phyloP scores from a whole-genome alignment of 1,284 basidiomycete species.

The Pterula multifida region DNA sequence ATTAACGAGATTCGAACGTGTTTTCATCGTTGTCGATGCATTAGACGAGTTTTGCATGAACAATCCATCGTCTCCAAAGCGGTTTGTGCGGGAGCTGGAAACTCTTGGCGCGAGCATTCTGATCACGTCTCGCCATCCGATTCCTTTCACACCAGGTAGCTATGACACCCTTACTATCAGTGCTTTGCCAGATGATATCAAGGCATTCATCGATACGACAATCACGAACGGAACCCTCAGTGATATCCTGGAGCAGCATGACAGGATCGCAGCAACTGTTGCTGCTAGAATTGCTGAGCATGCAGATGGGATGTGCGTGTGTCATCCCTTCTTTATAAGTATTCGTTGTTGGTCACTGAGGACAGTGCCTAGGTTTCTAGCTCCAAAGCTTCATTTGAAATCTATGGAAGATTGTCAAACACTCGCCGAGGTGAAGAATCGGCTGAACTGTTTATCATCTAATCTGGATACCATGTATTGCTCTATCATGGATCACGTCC shows the following conservation, averaged over 20 bases:
- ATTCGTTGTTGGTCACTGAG: too few relatives aligned
- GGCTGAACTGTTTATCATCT: not conserved
- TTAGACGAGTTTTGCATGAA: not conserved
- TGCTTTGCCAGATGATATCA: not conserved
- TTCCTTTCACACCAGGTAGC: not conserved
- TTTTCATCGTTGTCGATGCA: slow-evolving; percentile 1
- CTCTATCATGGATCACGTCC: not conserved
- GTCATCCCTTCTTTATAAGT: not conserved
- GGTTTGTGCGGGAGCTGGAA: not conserved
- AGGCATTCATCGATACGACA: not conserved
- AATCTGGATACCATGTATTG: not conserved
- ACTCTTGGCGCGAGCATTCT: not conserved
- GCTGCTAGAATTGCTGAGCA: not conserved
- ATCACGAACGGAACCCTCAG: not conserved
- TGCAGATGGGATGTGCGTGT: not conserved
- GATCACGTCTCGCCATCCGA: not conserved
- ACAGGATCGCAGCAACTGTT: not conserved
- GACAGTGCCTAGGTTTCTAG: not conserved
- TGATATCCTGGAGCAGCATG: not conserved
- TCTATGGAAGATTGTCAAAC: not conserved
- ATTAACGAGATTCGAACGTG: not conserved
- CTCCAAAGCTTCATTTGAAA: not conserved
- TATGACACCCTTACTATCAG: not conserved
- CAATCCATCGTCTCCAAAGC: not conserved
- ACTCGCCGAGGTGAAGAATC: not conserved